Evolutionary conservation across 2,329 filamentous ascomycete genomes (phyloP).

Genomic region (Microdochium bolleyi): DNA sequence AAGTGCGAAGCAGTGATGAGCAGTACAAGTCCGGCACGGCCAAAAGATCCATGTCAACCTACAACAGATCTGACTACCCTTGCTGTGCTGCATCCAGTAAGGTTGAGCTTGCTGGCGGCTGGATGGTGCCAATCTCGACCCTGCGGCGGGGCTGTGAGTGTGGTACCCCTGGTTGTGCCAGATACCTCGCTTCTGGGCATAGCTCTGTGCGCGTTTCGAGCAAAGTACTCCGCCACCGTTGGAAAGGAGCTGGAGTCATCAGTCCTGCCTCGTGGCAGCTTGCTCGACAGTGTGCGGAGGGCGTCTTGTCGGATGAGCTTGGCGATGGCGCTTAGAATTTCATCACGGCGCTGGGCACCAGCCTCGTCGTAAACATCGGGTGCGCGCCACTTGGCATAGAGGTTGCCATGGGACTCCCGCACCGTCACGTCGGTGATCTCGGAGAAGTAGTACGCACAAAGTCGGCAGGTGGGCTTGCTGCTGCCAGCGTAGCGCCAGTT

Average conservation of each 20-base stretch:
- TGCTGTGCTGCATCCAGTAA: not conserved
- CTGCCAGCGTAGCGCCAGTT: slow-evolving; percentile 27
- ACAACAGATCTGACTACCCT: not conserved
- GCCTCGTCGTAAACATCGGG: slow-evolving; percentile 20
- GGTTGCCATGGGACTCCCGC: slow-evolving; percentile 23
- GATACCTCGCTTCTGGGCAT: not conserved
- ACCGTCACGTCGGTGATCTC: slow-evolving; percentile 13
- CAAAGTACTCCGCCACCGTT: not conserved
- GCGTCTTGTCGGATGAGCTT: slow-evolving; percentile 17
- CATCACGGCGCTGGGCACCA: slow-evolving; percentile 7
- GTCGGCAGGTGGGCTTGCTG: slow-evolving; percentile 30
- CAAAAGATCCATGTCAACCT: not conserved
- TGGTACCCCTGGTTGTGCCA: not conserved
- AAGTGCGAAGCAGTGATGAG: not conserved
- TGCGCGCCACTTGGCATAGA: slow-evolving; percentile 28
- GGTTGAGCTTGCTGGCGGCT: not conserved
- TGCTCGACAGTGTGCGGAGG: slow-evolving; percentile 16
- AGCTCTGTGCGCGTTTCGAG: not conserved
- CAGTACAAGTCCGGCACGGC: not conserved
- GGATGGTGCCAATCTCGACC: not conserved
- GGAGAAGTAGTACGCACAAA: slow-evolving; percentile 29
- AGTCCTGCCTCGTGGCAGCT: slow-evolving; percentile 4
- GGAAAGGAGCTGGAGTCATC: not conserved
- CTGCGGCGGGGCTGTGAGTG: not conserved
- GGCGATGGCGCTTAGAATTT: slow-evolving; percentile 16